Conservation (phyloP, 2,329 filamentous ascomycete genomes). For the Epichloe typhina region DNA sequence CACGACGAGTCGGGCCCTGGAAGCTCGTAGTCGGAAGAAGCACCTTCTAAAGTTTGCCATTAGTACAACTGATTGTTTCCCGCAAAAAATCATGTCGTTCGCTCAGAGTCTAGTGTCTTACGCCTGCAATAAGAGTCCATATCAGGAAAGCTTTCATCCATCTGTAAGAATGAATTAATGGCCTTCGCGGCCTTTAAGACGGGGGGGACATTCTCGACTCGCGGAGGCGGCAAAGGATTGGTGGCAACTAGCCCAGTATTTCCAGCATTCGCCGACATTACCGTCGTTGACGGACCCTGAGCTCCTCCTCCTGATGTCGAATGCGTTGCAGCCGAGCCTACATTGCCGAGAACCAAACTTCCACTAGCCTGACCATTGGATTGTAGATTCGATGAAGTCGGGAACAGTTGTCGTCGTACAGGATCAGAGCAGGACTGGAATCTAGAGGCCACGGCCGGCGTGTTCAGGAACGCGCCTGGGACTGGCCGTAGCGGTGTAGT, state of each 20-base stretch:
- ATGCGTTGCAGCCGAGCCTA: background rate
- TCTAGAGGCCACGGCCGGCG: constrained; percentile 48
- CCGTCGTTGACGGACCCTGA: constrained; percentile 5
- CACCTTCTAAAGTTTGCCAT: constrained; percentile 51
- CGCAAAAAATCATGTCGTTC: background rate
- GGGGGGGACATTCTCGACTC: constrained; percentile 47
- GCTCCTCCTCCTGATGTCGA: background rate
- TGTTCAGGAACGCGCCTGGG: constrained; percentile 65
- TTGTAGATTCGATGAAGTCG: constrained; percentile 15
- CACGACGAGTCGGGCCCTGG: constrained; percentile 54
- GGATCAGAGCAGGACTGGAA: constrained; percentile 31
- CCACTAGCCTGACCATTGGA: constrained; percentile 2
- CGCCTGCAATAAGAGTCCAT: constrained; percentile 81
- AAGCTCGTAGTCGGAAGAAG: constrained; percentile 84
- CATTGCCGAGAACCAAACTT: constrained; percentile 8
- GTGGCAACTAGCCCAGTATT: constrained; percentile 18
- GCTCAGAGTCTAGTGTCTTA: constrained; percentile 33
- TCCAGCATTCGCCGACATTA: constrained; percentile 14
- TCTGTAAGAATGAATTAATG: constrained; percentile 65
- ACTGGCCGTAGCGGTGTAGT: constrained; percentile 58
- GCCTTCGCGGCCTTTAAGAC: constrained; percentile 70
- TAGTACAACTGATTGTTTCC: background rate
- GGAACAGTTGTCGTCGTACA: constrained; percentile 39
- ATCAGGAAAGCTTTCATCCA: constrained; percentile 74
- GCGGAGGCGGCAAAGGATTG: constrained; percentile 28